Base-by-base conservation (phyloP, 331 rosid genomes). In the Acacia concinna region DNA sequence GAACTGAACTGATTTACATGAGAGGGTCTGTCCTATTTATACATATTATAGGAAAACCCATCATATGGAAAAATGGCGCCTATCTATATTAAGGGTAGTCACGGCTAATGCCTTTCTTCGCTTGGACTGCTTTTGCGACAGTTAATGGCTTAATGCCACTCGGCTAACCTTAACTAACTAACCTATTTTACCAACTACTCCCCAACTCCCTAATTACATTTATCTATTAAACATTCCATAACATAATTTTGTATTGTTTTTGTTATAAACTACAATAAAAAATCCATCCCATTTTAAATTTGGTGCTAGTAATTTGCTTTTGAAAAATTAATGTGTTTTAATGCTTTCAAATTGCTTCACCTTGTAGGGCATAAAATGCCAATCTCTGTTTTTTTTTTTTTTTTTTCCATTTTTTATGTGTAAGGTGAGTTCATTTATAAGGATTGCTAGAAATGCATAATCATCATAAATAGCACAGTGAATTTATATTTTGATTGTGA, bases 401-500 rank as follows among this genome's bases (percentile, higher is more conserved):
- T 43, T 43, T 43, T 10, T 43, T n/a, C 0, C 4, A n/a, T 52
- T 68, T 47, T 31, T 49, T 69, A 64, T 2, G 4, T 37, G 32
- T 57, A 10, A 57, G 34, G 46, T 71, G 73, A 70, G 23, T 75
- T 70, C 81, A 18, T 6, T 82, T 71, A 44, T 37, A 34, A 44
- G 63, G 69, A 30, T 57, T 79, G 40, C 68, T 8, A 15, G 41
- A 72, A 52, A 14, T 23, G 51, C 34, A 74, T 74, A n/a, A 59
- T 69, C 25, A 54, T 78, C 8, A 32, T 79, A 12, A 40, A 15
- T 9, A 31, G 73, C 31, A 21, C 34, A 15, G 69, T 67, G 52
- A 54, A 31, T 64, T 47, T n/a, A 56, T 75, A 44, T 59, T 44
- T 46, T 41, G 82, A 71, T 46, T 75, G 52, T 63, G 54, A 57